Base-by-base conservation (phyloP, 2,329 filamentous ascomycete genomes). In the Nannizziopsis arthrosporioides region DNA sequence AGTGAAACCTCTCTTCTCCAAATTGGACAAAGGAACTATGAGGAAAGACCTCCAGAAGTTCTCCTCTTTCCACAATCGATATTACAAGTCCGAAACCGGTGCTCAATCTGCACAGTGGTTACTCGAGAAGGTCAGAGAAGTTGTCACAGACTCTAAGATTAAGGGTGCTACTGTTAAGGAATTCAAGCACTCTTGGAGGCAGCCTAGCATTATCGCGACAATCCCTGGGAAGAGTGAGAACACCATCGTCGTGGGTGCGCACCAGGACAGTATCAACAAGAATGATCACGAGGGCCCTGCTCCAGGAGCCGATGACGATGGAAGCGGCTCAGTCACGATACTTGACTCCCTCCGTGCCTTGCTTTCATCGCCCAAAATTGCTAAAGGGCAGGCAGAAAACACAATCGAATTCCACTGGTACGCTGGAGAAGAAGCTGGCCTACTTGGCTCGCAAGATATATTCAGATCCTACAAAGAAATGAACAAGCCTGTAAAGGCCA, bases 361-460 rank as follows among this genome's bases (percentile, higher is more conserved):
- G 15, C 42, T 50, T 14, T 44, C 42, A 27, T 40, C 34, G 17
- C 41, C 18, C 7, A 50, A 44, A 35, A 45, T 50, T 17, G 38
- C 12, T 27, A 31, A 27, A 10, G 42, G 42, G 36, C 22, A 50
- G 31, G 40, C 14, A 15, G 18, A 19, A 17, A 50, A 50, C 18
- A 45, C 48, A 17, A 46, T 50, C 36, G 48, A 50, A 27, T 50
- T 50, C 31, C 48, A 50, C 42, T 50, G 48, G 48, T 50, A 50
- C 41, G 48, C 48, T n/a, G 48, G 42, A 17, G 40, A 50, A 34
- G 48, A 50, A 30, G 42, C 35, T 18, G 48, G 48, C 22, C 15
- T 44, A 17, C 17, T 50, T 11, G 48, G 48, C 22, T 43, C 48
- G 18, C 40, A 39, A 34, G 48, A 45, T 14, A 32, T 50, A 3